A percentile compares a stretch with the other conserved stretches of the same genome.
Evolutionary conservation across 225 moss, liverwort and hornwort species (phyloP).

Genomic region (Climacium dendroides): DNA sequence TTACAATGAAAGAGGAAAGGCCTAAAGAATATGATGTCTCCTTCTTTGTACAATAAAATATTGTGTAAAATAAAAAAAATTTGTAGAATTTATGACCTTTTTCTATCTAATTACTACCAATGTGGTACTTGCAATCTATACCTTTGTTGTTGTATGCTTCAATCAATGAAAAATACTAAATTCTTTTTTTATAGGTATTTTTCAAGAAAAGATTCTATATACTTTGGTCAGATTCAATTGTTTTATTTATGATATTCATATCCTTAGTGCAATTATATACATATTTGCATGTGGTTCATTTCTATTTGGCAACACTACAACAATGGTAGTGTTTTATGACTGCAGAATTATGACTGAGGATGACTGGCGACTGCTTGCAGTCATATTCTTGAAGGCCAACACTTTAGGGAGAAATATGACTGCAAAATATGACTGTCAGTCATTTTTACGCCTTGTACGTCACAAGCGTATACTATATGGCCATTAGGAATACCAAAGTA

Average conservation of each 20-base stretch:
- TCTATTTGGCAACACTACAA: not conserved
- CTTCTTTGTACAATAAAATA: not conserved
- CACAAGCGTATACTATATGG: too few relatives aligned
- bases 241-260: not conserved
- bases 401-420: too few relatives aligned
- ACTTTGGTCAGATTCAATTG: not conserved
- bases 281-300: not conserved
- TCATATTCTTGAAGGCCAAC: too few relatives aligned
- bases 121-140: not conserved
- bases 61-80: not conserved
- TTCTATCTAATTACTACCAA: not conserved
- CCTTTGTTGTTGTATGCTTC: not conserved
- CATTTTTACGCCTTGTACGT: too few relatives aligned
- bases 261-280: not conserved
- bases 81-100: not conserved
- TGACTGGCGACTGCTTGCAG: too few relatives aligned
- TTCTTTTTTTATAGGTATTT: not conserved
- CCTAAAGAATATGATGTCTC: not conserved
- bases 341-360: too few relatives aligned
- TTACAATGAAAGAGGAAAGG: rapidly evolving
- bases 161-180: not conserved
- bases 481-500: too few relatives aligned
- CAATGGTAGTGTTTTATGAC: too few relatives aligned
- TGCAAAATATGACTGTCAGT: too few relatives aligned
- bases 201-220: not conserved